These are phyloP conservation scores for Colletotrichum costaricense DNA, from an alignment of 2,329 filamentous ascomycete species.

Conservation along the genomic window DNA sequence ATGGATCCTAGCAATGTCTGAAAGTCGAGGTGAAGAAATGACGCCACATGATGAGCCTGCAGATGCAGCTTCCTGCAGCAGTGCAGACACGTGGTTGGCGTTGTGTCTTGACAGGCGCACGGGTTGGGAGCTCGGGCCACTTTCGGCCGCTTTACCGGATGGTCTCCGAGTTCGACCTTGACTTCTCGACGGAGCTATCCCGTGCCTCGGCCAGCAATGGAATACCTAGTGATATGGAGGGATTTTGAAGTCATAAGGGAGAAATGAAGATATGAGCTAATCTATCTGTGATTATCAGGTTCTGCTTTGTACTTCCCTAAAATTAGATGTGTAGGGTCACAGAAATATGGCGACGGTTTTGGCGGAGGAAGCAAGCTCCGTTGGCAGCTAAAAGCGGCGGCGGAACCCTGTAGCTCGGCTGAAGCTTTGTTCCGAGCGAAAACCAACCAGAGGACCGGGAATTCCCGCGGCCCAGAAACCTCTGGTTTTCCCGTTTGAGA, in stretches of 20 bases:
- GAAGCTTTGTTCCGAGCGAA: constrained; percentile 34
- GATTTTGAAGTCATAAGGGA: neutral
- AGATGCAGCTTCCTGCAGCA: neutral
- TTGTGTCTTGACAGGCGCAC: constrained; percentile 12
- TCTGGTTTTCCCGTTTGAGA: constrained; percentile 34
- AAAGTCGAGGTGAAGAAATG: neutral
- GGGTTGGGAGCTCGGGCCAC: constrained; percentile 5
- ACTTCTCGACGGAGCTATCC: neutral
- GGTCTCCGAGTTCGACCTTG: neutral
- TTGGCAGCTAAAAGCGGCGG: neutral
- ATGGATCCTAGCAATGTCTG: neutral
- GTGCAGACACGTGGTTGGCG: constrained; percentile 4
- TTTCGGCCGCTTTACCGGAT: neutral
- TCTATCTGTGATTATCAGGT: too few species aligned
- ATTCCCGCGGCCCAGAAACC: constrained; percentile 35
- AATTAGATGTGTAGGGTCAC: neutral
- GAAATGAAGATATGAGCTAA: neutral
- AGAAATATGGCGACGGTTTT: neutral
- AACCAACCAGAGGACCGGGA: constrained; percentile 29
- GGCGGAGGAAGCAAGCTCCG: neutral
- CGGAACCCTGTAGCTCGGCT: constrained; percentile 14
- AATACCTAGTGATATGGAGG: too few species aligned
- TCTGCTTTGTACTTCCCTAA: too few species aligned
- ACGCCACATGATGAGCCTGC: constrained; percentile 10
- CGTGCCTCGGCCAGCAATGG: neutral